Evolutionary conservation across 2,329 filamentous ascomycete species (phyloP), one percentile per base, ranked within the genome.

Genomic region (Trichoderma harzianum): DNA sequence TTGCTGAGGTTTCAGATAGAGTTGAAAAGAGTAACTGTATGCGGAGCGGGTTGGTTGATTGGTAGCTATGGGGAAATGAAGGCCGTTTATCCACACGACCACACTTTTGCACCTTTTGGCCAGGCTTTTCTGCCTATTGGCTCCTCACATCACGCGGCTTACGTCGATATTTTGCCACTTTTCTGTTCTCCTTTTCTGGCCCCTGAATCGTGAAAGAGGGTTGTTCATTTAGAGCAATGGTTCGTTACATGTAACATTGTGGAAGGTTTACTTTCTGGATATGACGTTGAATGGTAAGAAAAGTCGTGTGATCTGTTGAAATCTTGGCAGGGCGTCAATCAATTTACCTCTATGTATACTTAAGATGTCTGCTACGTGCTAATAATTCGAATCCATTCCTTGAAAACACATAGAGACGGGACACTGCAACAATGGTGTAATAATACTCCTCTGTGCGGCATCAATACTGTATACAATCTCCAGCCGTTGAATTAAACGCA

Each of bases 1-100:
- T 21, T 51, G 5, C 11, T 14, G 6, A 64, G 18, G 66, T 69
- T 69, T 69, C 66, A 69, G 36, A 69, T 61, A 61, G 26, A 69
- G 66, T 69, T 34, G 66, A 24, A 11, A 24, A 43, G 24, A 43
- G 51, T 14, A 39, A 58, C 4, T n/a, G 34, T 8, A 18, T 34
- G 24, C 55, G 53, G 3, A 12, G n/a, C 14, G 24, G 51, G 32
- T 26, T 58, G 34, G 65, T 32, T 65, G 24, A 68, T 47, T 28
- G 34, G 53, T 26, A 21, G n/a, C 24, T 6, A 2, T 6, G 18
- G 36, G 26, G 58, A 61, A 61, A 26, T 47, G 36, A 69, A 69
- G 36, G 34, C 18, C 55, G 30, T 32, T 18, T 60, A 67, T 53
- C 64, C 64, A 57, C 64, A 58, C 64, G 12, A 58, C 32, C 32